These are phyloP conservation scores for Gloeophyllum trabeum DNA, from an alignment of 768 basidiomycete species.

Conservation along the genomic window DNA sequence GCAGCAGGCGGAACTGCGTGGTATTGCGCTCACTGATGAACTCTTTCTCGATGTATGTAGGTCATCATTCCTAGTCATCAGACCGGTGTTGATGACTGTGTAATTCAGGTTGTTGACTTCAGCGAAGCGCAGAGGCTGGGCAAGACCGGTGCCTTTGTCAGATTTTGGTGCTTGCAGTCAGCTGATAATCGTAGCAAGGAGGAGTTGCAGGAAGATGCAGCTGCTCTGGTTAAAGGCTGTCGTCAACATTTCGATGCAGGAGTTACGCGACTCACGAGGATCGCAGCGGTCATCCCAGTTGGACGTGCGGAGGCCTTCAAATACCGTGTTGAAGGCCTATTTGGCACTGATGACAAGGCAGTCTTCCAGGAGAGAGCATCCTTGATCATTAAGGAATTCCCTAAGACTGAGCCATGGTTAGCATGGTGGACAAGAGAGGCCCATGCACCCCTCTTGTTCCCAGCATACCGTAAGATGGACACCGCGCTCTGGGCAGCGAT, in stretches of 20 bases:
- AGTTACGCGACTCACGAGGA: too few species aligned
- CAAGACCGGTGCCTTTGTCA: conserved; percentile 17
- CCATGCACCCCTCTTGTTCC: conserved; percentile 20
- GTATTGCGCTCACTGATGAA: conserved; percentile 8
- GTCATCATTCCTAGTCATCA: background rate
- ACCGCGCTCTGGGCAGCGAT: conserved; percentile 20
- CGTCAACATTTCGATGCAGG: too few species aligned
- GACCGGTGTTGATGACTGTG: background rate
- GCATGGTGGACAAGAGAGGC: conserved; percentile 20
- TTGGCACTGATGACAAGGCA: conserved; percentile 10
- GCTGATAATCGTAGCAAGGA: background rate
- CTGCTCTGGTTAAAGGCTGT: too few species aligned
- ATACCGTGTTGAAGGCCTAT: conserved; percentile 9
- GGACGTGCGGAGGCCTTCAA: conserved; percentile 12
- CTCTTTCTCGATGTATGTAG: conserved; percentile 7
- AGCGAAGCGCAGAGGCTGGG: conserved; percentile 22
- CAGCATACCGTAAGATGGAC: conserved; percentile 18
- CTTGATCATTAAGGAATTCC: conserved; percentile 12
- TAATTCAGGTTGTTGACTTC: conserved; percentile 21
- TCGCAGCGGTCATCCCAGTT: too few species aligned
- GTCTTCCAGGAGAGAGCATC: conserved; percentile 4
- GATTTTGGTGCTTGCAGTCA: conserved; percentile 11
- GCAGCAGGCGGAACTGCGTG: conserved; percentile 8
- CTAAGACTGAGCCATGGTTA: conserved; percentile 14
- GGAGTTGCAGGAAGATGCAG: too few species aligned